Base-by-base conservation (phyloP, 768 basidiomycete genomes). In the Boletus barrowsii region DNA sequence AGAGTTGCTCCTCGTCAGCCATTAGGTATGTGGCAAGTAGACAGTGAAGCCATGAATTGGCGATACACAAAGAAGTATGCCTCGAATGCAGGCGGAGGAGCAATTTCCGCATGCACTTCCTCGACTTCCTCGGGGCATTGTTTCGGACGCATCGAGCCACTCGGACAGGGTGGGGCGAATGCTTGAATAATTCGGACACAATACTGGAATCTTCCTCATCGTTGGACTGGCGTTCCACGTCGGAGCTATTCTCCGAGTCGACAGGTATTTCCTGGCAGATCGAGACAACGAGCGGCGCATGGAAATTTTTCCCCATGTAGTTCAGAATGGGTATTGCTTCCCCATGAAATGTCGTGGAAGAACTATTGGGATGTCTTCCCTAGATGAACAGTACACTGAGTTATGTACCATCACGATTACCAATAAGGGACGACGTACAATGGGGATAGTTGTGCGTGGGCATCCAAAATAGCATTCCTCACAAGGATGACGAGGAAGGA, bases 21-120 rank as follows among this genome's bases (percentile, higher is more conserved):
- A 57, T 57, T 10, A 8, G 56, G 47, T 22, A 57, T 57, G 15
- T 57, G 53, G 52, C 56, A 57, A 10, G 17, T 26, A 8, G 53
- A 26, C 3, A 47, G 53, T 5, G 40, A 37, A 29, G 24, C 15
- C 13, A 33, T 20, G 18, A 33, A 42, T 9, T 40, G 14, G 24
- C 33, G 15, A 33, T 6, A 18, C 10, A 44, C 40, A 17, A 46
- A 8, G 29, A 50, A 57, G 22, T 55, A 9, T 1, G 48, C 56
- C 13, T 57, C 53, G 14, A 41, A 55, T 9, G 15, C 30, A 14
- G 53, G 36, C 6, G 53, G 8, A 1, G 35, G 53, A 18, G 22
- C 2, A 10, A 1, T 3, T 5, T 49, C 43, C 15, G 36, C 37
- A 49, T 33, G 11, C 26, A 47, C 45, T 42, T 54, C 36, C 36